A percentile compares a stretch with the other conserved stretches of the same genome.
Conservation (phyloP, 1,139 yeast species). For the Trichomonascaceae sp. region DNA sequence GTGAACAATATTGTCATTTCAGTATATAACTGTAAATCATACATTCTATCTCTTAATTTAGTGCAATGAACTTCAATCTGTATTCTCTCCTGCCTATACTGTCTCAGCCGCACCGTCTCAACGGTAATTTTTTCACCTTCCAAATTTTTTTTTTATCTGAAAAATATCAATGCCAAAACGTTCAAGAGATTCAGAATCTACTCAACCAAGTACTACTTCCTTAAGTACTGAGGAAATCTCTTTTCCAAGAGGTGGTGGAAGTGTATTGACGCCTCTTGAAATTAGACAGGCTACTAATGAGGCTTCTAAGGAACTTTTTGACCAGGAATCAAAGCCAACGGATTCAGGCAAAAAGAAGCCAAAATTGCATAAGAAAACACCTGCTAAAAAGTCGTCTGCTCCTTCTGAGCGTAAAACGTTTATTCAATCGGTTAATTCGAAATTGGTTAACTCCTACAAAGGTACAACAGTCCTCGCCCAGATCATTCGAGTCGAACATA, state of each 20-base stretch:
- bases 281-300: conserved; percentile 89
- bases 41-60: not conserved
- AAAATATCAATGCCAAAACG: conserved; percentile 17
- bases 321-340: conserved; percentile 7
- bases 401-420: conserved; percentile 31
- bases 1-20: no score
- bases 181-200: conserved; percentile 16
- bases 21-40: not conserved
- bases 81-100: no score
- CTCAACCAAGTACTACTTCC: conserved; percentile 8
- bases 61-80: no score
- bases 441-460: conserved; percentile 2
- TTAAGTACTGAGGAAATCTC: conserved; percentile 41
- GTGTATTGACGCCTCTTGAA: conserved; percentile 82
- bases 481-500: conserved; percentile 50
- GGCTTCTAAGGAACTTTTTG: conserved; percentile 61
- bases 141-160: conserved; percentile 1
- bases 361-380: conserved; percentile 25
- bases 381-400: conserved; percentile 21
- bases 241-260: conserved; percentile 91
- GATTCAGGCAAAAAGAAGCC: conserved; percentile 20
- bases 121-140: conserved; percentile 6
- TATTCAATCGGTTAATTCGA: conserved; percentile 5
- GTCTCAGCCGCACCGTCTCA: conserved; percentile 9
- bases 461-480: conserved; percentile 79